Evolutionary conservation across 2,329 filamentous ascomycete species (phyloP).

Genomic region (Xylaria sp.): DNA sequence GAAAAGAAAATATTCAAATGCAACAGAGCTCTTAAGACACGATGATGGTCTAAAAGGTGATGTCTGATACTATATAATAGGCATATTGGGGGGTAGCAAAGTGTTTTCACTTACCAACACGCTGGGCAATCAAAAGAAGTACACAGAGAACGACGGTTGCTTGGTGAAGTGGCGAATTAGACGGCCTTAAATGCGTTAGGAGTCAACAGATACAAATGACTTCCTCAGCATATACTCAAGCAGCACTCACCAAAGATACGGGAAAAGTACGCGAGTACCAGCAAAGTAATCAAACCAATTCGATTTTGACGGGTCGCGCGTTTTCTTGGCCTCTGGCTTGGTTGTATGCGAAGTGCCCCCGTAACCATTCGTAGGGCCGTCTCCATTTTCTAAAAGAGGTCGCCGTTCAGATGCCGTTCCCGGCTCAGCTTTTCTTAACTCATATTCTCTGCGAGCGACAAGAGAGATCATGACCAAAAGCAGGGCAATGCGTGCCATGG

Average conservation of each 20-base stretch:
- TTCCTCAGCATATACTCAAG: not conserved
- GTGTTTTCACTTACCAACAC: constrained; percentile 43
- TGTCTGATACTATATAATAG: not conserved
- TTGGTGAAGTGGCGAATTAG: constrained; percentile 56
- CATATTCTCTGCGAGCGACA: constrained; percentile 50
- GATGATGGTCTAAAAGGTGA: not conserved
- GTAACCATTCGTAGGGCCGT: constrained; percentile 48
- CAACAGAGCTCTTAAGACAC: not conserved
- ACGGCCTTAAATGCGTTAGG: constrained; percentile 51
- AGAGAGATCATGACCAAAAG: constrained; percentile 52
- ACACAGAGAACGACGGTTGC: constrained; percentile 56
- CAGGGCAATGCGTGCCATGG: constrained; percentile 49
- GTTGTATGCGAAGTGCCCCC: constrained; percentile 37
- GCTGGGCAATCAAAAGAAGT: constrained; percentile 56
- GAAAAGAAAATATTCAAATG: not conserved
- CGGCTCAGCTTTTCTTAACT: constrained; percentile 48
- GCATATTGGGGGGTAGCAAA: not conserved
- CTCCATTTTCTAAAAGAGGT: constrained; percentile 56
- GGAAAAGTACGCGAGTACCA: constrained; percentile 58
- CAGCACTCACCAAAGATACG: constrained; percentile 56
- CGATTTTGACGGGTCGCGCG: constrained; percentile 40
- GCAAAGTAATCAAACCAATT: constrained; percentile 60
- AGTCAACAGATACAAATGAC: constrained; percentile 29
- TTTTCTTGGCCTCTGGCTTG: constrained; percentile 29
- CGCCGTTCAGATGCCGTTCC: constrained; percentile 53